These are phyloP conservation scores for Boletus sp. DNA, from an alignment of 768 basidiomycete genomes.

Conservation along the genomic window DNA sequence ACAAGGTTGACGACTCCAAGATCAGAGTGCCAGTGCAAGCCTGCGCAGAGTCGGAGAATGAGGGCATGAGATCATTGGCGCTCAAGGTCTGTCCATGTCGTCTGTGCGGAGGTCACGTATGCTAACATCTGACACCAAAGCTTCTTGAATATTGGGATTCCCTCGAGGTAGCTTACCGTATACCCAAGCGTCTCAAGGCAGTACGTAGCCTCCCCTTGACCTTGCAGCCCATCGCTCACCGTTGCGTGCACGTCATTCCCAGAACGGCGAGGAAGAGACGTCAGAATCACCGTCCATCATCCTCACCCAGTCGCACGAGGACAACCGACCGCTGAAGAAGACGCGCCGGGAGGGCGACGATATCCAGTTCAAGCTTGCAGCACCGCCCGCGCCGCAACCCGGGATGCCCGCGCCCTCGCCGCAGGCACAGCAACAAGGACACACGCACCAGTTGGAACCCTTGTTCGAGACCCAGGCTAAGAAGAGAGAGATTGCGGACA, in stretches of 20 bases:
- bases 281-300: constrained; percentile 18
- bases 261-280: constrained; percentile 35
- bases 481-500: constrained; percentile 35
- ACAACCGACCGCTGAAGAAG: constrained; percentile 33
- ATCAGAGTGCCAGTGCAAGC: constrained; percentile 63
- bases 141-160: constrained; percentile 79
- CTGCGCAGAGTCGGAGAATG: constrained; percentile 55
- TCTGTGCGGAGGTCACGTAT: neutral
- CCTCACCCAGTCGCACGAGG: constrained; percentile 24
- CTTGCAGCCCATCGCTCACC: neutral
- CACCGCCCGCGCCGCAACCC: neutral
- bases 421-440: neutral
- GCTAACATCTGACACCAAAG: constrained; percentile 35
- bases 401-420: neutral
- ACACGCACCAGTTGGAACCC: neutral
- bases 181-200: constrained; percentile 67
- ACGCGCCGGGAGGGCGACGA: constrained; percentile 30
- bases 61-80: constrained; percentile 55
- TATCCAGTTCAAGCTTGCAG: constrained; percentile 18
- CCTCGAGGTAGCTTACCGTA: constrained; percentile 77
- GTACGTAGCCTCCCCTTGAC: constrained; percentile 24
- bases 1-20: constrained; percentile 87
- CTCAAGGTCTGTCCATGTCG: constrained; percentile 49
- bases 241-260: neutral
- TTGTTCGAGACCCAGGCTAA: neutral